These are phyloP conservation scores for Scheffersomyces segobiensis DNA, from an alignment of 1,139 yeast species.

Conservation along the genomic window DNA sequence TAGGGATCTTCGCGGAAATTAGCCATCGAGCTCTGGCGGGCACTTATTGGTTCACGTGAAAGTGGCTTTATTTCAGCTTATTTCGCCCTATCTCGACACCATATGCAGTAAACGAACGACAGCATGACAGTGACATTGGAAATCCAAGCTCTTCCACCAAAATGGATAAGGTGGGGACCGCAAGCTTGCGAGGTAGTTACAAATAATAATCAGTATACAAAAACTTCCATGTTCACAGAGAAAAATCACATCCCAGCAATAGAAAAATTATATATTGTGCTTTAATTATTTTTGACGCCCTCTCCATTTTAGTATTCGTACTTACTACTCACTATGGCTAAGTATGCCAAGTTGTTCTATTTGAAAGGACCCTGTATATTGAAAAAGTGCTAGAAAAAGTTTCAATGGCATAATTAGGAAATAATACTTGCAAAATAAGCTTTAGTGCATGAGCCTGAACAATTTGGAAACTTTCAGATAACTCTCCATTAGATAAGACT, in stretches of 20 bases:
- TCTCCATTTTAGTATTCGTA: not conserved
- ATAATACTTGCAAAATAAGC: not conserved
- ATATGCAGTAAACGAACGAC: not conserved
- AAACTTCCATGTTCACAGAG: not conserved
- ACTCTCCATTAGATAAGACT: not conserved
- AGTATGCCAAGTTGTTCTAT: not conserved
- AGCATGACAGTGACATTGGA: not conserved
- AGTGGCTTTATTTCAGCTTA: not conserved
- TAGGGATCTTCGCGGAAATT: not conserved
- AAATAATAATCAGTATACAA: not conserved
- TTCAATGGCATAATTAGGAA: not conserved
- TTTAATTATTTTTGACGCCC: not conserved
- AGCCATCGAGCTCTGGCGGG: not conserved
- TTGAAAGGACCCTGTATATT: not conserved
- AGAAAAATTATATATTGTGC: not conserved
- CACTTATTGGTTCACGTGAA: not conserved
- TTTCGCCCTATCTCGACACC: not conserved
- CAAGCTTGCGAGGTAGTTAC: not conserved
- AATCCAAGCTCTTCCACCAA: not conserved
- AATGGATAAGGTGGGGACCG: not conserved
- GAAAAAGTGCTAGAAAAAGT: not conserved
- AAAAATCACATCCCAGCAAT: not conserved
- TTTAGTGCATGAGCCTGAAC: not conserved
- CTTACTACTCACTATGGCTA: not conserved
- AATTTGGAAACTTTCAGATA: not conserved